These are phyloP conservation scores for Gymnopilus dilepis DNA, from an alignment of 768 basidiomycete species.

Conservation along the genomic window DNA sequence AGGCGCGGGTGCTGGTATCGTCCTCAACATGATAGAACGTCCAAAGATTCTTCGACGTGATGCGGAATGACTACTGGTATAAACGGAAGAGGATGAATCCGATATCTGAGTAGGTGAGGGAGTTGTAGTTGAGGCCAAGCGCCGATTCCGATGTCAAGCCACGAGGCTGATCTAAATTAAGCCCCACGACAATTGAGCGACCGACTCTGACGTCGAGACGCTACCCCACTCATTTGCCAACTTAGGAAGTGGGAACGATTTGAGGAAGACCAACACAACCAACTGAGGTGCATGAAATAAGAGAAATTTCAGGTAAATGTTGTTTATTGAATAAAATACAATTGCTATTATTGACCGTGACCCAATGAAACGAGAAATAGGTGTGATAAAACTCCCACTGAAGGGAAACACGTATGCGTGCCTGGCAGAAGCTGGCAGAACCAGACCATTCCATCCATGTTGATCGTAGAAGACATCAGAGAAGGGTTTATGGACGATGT, in stretches of 20 bases:
- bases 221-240: not conserved
- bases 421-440: too few species aligned
- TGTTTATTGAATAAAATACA: conserved; percentile 2
- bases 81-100: not conserved
- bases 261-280: too few species aligned
- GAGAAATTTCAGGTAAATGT: too few species aligned
- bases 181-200: conserved; percentile 1
- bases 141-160: conserved; percentile 2
- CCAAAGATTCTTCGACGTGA: not conserved
- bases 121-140: not conserved
- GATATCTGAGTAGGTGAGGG: not conserved
- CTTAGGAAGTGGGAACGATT: not conserved
- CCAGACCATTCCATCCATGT: not conserved
- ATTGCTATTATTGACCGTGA: not conserved
- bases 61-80: not conserved
- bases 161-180: not conserved
- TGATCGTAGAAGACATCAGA: not conserved
- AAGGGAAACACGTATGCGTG: too few species aligned
- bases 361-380: not conserved
- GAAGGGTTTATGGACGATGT: not conserved
- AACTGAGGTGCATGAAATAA: too few species aligned
- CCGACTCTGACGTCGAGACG: not conserved
- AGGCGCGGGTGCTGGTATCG: conserved; percentile 34
- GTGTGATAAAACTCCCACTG: too few species aligned
- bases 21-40: conserved; percentile 19